Evolutionary conservation across 2,329 filamentous ascomycete species (phyloP).

Genomic region (Alternaria brassicae): DNA sequence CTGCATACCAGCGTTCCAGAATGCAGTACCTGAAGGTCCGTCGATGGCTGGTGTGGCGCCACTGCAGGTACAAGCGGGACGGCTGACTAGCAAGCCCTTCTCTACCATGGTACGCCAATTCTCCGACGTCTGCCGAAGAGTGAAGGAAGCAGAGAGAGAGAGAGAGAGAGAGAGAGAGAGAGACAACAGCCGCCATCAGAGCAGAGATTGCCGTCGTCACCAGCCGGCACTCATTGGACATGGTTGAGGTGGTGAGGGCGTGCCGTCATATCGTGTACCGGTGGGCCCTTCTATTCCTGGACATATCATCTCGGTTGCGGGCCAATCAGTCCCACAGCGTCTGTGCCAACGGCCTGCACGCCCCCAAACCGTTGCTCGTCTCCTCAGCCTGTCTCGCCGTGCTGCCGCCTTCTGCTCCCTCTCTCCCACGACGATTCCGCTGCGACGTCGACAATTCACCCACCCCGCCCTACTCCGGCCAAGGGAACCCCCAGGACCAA

Average conservation of each 20-base stretch:
- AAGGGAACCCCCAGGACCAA: slow-evolving; percentile 12
- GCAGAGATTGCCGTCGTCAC: slow-evolving; percentile 4
- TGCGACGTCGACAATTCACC: slow-evolving; percentile 41
- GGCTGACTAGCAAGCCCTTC: slow-evolving; percentile 2
- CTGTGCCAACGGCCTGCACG: slow-evolving; percentile 7
- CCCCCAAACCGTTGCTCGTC: slow-evolving; percentile 9
- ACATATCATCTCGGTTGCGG: slow-evolving; percentile 24
- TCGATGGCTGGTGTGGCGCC: slow-evolving; percentile 11
- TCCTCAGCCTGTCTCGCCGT: slow-evolving; percentile 11
- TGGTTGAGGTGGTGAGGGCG: background rate
- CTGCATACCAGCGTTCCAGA: slow-evolving; percentile 17
- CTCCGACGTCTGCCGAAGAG: slow-evolving; percentile 3
- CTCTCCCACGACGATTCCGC: slow-evolving; percentile 37
- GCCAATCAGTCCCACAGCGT: slow-evolving; percentile 14
- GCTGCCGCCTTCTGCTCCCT: slow-evolving; percentile 19
- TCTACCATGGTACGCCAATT: slow-evolving; percentile 8
- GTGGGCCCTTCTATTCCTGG: slow-evolving; percentile 20
- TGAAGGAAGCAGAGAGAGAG: no score
- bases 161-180: no score
- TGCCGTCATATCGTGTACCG: background rate
- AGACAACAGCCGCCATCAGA: no score
- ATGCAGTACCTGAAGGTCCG: slow-evolving; percentile 6
- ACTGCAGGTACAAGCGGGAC: slow-evolving; percentile 13
- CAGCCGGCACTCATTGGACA: background rate
- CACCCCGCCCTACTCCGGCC: slow-evolving; percentile 18